These are phyloP conservation scores for Neurospora sp. DNA, from an alignment of 495 filamentous ascomycete species.

Conservation along the genomic window DNA sequence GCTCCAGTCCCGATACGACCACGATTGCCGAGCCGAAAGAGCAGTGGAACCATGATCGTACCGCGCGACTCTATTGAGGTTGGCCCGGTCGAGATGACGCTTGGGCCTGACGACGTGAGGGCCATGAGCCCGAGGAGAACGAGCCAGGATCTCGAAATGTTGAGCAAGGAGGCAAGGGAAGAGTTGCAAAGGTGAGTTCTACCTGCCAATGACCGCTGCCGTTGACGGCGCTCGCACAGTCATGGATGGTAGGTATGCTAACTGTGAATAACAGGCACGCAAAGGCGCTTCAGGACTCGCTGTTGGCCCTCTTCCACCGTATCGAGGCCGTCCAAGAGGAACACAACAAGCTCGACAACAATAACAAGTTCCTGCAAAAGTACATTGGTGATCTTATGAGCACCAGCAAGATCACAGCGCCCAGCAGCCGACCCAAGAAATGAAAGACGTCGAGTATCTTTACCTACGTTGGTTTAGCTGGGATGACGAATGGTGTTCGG, in stretches of 20 bases:
- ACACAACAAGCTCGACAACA: constrained; percentile 85
- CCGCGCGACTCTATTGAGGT: constrained; percentile 60
- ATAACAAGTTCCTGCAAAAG: constrained; percentile 91
- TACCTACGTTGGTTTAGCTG: neutral
- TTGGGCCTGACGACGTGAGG: constrained; percentile 76
- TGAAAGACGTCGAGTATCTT: constrained; percentile 12
- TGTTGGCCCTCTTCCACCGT: constrained; percentile 78
- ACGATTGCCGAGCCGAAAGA: constrained; percentile 52
- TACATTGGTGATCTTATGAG: constrained; percentile 78
- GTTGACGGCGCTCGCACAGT: neutral
- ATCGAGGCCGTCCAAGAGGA: constrained; percentile 91
- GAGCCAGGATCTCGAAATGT: constrained; percentile 73
- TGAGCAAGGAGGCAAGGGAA: constrained; percentile 66
- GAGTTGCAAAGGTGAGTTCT: constrained; percentile 47
- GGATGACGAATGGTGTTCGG: neutral
- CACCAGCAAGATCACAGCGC: constrained; percentile 67
- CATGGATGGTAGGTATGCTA: constrained; percentile 3
- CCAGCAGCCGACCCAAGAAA: constrained; percentile 41
- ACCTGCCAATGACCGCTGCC: constrained; percentile 30
- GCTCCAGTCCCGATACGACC: constrained; percentile 38
- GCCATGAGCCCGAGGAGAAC: constrained; percentile 91
- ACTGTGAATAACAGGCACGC: constrained; percentile 55
- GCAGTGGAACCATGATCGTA: constrained; percentile 71
- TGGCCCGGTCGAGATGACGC: constrained; percentile 50
- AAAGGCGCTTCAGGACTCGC: constrained; percentile 72